A percentile compares a stretch with the other conserved stretches of the same genome.
These are phyloP conservation scores for Neltuma alba DNA, from an alignment of 306 rosid genomes.

Conservation along the genomic window DNA sequence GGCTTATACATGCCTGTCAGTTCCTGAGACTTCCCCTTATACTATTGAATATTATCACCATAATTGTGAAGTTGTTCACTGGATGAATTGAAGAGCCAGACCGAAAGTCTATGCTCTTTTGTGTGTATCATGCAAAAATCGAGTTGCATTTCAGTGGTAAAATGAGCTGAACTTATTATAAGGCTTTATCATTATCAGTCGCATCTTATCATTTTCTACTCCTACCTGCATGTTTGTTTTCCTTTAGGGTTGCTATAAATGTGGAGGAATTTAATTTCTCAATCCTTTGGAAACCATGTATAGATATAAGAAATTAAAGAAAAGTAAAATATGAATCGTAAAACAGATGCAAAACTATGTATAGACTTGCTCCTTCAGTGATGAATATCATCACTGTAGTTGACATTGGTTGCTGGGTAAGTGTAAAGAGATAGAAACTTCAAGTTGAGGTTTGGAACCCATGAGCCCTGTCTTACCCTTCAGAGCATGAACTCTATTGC, in stretches of 20 bases:
- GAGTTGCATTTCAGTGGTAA: constrained; percentile 6
- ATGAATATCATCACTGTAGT: no score
- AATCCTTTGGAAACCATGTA: not conserved
- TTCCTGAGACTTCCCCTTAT: constrained; percentile 78
- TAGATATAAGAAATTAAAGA: not conserved
- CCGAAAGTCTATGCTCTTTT: not conserved
- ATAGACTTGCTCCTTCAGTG: no score
- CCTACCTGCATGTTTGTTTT: not conserved
- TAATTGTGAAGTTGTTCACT: constrained; percentile 56
- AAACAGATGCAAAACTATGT: no score
- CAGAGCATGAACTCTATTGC: no score
- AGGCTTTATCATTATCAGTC: not conserved
- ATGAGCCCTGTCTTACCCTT: no score
- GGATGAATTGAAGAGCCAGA: constrained; percentile 49
- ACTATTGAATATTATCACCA: constrained; percentile 52
- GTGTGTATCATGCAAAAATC: constrained; percentile 21
- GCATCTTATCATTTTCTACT: not conserved
- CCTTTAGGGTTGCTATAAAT: not conserved
- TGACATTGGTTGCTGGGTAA: no score
- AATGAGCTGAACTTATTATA: constrained; percentile 13
- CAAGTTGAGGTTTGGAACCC: no score
- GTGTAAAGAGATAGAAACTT: no score
- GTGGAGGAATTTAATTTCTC: not conserved
- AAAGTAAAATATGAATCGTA: no score
- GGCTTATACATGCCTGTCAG: constrained; percentile 73